A percentile compares a stretch with the other conserved stretches of the same genome.
These are phyloP conservation scores for Salix caprea DNA, from an alignment of 345 rosid species.

Conservation along the genomic window DNA sequence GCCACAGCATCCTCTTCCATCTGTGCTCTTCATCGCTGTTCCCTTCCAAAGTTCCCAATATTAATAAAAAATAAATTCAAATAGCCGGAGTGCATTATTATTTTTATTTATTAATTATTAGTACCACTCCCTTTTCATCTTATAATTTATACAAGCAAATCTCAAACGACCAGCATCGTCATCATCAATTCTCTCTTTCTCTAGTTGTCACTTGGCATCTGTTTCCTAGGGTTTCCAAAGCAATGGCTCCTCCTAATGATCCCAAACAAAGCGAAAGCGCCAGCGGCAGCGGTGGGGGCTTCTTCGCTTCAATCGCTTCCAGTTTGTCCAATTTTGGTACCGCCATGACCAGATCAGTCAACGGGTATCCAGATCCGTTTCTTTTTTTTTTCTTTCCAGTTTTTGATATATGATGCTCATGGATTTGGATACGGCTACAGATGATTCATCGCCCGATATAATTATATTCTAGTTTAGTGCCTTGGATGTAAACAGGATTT, in stretches of 20 bases:
- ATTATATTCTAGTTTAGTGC: too few species aligned
- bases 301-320: conserved; percentile 79
- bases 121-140: too few species aligned
- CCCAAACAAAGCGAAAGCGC: conserved; percentile 42
- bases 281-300: conserved; percentile 37
- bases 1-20: not conserved
- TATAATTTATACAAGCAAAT: not conserved
- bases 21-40: not conserved
- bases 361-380: conserved; percentile 55
- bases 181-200: not conserved
- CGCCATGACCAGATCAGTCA: conserved; percentile 89
- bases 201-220: not conserved
- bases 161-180: too few species aligned
- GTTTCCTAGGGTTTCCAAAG: conserved; percentile 1
- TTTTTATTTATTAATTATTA: not conserved
- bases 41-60: too few species aligned
- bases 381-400: not conserved
- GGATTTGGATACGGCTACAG: not conserved
- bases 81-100: too few species aligned
- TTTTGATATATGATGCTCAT: not conserved
- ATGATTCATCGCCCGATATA: not conserved
- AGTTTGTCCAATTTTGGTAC: conserved; percentile 63
- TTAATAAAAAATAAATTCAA: not conserved
- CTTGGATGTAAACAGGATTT: too few species aligned
- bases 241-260: conserved; percentile 66